Percentiles rank a stretch among this genome's conserved stretches.
phyloP scores from a whole-genome alignment of 441 rosid genomes.

The Gossypium trilobum region DNA sequence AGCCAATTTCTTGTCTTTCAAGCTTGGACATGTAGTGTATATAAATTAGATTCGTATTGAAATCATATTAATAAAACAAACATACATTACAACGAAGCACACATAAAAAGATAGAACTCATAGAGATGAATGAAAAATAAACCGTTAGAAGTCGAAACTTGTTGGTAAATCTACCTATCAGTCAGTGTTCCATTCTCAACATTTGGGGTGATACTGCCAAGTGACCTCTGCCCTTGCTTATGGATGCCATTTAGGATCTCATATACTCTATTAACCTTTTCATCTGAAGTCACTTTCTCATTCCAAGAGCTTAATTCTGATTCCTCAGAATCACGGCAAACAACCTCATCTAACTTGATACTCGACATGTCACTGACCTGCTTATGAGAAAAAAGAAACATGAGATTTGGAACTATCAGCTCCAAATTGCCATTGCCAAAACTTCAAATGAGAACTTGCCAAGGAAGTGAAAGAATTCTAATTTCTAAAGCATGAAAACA shows the following conservation, averaged over 20 bases:
- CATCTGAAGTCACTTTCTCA: slow-evolving; percentile 19
- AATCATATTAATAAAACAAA: background rate
- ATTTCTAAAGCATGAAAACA: background rate
- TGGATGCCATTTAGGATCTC: slow-evolving; percentile 30
- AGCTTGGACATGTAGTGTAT: slow-evolving; percentile 1
- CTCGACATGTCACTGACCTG: slow-evolving; percentile 41
- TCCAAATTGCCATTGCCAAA: background rate
- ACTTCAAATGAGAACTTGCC: background rate
- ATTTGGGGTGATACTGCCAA: slow-evolving; percentile 23
- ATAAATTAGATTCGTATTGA: background rate
- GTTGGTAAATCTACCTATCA: slow-evolving; percentile 39
- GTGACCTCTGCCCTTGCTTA: slow-evolving; percentile 32
- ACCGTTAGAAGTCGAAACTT: background rate
- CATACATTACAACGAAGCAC: background rate
- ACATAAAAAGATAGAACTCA: background rate
- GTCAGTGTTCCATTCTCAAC: slow-evolving; percentile 33
- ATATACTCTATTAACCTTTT: slow-evolving; percentile 20
- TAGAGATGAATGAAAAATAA: background rate
- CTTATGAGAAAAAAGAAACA: background rate
- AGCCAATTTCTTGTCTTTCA: slow-evolving; percentile 1
- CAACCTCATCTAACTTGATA: slow-evolving; percentile 33
- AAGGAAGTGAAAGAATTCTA: background rate
- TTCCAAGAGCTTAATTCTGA: slow-evolving; percentile 23
- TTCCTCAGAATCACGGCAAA: slow-evolving; percentile 29
- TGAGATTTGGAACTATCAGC: background rate